Evolutionary conservation across 1,284 basidiomycete species (phyloP).

Genomic region (Ganoderma lucidum): DNA sequence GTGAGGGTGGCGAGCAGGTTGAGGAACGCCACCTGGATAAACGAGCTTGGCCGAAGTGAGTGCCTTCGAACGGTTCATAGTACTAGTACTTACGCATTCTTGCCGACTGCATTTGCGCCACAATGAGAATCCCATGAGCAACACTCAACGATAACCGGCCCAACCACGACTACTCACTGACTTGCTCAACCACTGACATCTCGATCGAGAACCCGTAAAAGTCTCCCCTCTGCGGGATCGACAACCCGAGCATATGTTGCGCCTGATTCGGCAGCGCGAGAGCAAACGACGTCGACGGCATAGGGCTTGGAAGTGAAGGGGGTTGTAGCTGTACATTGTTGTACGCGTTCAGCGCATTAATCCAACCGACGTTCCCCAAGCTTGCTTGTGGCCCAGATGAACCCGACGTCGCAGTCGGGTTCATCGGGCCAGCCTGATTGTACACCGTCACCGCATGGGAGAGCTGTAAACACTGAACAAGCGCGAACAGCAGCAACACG

Average conservation of each 20-base stretch:
- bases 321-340: constrained; percentile 29
- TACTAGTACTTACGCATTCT: constrained; percentile 50
- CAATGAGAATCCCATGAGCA: not conserved
- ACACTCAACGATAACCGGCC: not conserved
- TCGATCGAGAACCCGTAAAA: constrained; percentile 80
- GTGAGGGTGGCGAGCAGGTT: constrained; percentile 74
- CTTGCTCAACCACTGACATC: constrained; percentile 71
- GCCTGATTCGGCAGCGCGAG: constrained; percentile 35
- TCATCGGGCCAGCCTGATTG: constrained; percentile 23
- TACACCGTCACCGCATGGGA: constrained; percentile 27
- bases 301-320: constrained; percentile 30
- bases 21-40: constrained; percentile 69
- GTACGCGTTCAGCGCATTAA: constrained; percentile 7
- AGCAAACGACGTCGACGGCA: constrained; percentile 34
- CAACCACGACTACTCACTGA: constrained; percentile 54
- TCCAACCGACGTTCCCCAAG: constrained; percentile 1
- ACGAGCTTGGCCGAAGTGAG: constrained; percentile 38
- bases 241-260: constrained; percentile 46
- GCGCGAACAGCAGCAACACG: not conserved
- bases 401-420: constrained; percentile 14
- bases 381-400: constrained; percentile 14
- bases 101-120: constrained; percentile 52
- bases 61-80: constrained; percentile 7
- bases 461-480: not conserved
- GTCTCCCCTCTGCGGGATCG: constrained; percentile 63